Base-by-base conservation (phyloP, 2,329 filamentous ascomycete species). In the Cadophora luteo-olivacea region DNA sequence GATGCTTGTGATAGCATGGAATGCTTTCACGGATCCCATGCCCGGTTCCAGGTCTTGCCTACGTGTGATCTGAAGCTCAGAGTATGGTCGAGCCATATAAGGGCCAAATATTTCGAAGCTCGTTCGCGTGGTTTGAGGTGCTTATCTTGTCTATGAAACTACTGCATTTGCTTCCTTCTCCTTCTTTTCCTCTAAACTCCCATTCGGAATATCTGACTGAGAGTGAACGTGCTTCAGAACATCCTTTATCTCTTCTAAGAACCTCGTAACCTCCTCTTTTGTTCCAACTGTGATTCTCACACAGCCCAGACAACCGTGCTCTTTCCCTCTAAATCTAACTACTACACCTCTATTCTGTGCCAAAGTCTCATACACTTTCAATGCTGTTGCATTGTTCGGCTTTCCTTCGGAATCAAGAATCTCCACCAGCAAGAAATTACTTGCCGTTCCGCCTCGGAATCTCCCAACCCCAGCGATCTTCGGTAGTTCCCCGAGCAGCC, bases 261-360 rank as follows among this genome's bases (percentile, higher is more conserved):
- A 93, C 68, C 90, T 86, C 32, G 90, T 90, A 9, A 97, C 92
- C 80, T 99, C 96, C 1, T 87, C 82, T 79, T 97, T 92, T 0
- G 95, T 98, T 19, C 96, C 96, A 14, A 99, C 89, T 0, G 96
- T 99, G 73, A 98, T 93, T 66, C 96, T 87, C 79, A 99, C 81
- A 77, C 95, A 97, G 0, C 95, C 96, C 52, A 90, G 80, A 78
- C 96, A 99, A 4, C 94, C 95, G 72, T 92, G 84, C 83, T 99
- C 96, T 82, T 94, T 97, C 60, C 96, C 96, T 74, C 96, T 86
- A 80, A 98, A 99, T 65, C 96, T 85, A 4, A 98, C 95, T 7
- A 99, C 94, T 0, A 99, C 95, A 0, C 95, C 94, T 78, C 89
- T 90, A 51, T 89, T 87, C 84, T 97, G 93, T 0, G 96, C 96